A percentile compares a stretch with the other conserved stretches of the same genome.
phyloP scores from a whole-genome alignment of 2,329 filamentous ascomycete species.

The Cercospora nicotianae region DNA sequence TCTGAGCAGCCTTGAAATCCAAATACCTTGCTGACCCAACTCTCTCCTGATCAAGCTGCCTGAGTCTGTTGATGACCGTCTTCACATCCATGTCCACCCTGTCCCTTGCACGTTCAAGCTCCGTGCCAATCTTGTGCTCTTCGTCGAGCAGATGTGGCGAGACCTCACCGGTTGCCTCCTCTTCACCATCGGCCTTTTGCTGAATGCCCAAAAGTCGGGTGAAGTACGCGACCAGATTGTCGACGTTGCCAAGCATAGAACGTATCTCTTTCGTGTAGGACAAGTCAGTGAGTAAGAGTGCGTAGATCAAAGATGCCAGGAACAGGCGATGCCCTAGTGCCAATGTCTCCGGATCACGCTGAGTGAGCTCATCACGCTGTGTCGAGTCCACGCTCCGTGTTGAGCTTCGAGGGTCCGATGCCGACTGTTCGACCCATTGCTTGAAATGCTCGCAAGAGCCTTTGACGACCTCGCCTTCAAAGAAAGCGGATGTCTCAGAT shows the following conservation, averaged over 20 bases:
- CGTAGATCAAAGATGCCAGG: conserved; percentile 65
- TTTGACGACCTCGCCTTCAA: conserved; percentile 85
- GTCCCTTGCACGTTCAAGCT: conserved; percentile 63
- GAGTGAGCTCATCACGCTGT: conserved; percentile 21
- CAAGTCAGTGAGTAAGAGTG: conserved; percentile 65
- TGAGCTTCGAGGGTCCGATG: conserved; percentile 6
- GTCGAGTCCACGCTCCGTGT: neutral
- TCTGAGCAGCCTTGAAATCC: conserved; percentile 27
- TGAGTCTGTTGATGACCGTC: conserved; percentile 56
- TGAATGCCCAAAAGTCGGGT: conserved; percentile 75
- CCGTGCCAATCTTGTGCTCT: conserved; percentile 65
- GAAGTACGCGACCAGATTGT: conserved; percentile 76
- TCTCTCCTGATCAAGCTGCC: conserved; percentile 60
- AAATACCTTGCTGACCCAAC: conserved; percentile 38
- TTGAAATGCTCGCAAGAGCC: conserved; percentile 79
- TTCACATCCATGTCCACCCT: conserved; percentile 68
- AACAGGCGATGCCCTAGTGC: conserved; percentile 77
- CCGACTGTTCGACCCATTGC: conserved; percentile 55
- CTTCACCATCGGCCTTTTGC: conserved; percentile 74
- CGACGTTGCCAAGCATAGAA: conserved; percentile 69
- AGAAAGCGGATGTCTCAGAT: conserved; percentile 80
- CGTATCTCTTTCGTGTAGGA: conserved; percentile 66
- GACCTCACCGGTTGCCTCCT: conserved; percentile 75
- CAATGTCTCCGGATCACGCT: conserved; percentile 81
- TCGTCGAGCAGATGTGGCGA: conserved; percentile 60